These are phyloP conservation scores for Porphyrellus cyaneotinctus DNA, from an alignment of 768 basidiomycete species.

Conservation along the genomic window DNA sequence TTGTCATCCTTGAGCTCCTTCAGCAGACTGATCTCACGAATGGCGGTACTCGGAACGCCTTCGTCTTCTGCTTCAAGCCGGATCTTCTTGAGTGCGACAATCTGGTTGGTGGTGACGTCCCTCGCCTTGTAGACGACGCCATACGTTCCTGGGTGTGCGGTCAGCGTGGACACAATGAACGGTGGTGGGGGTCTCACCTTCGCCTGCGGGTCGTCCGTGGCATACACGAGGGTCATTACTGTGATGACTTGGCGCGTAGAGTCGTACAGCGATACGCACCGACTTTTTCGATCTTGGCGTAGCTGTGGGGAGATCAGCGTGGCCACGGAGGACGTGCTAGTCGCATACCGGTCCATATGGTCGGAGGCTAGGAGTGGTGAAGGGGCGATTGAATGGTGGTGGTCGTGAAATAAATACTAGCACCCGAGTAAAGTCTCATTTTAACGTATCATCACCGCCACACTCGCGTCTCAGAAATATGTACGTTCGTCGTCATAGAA, in stretches of 20 bases:
- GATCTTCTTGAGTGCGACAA: constrained; percentile 99
- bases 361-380: constrained; percentile 1
- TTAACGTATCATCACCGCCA: constrained; percentile 12
- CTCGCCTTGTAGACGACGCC: constrained; percentile 98
- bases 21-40: constrained; percentile 94
- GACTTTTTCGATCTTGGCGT: constrained; percentile 97
- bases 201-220: constrained; percentile 33
- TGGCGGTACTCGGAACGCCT: constrained; percentile 96
- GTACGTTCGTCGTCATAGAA: constrained; percentile 14
- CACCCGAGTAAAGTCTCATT: not conserved
- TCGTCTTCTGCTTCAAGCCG: constrained; percentile 97
- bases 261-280: constrained; percentile 56
- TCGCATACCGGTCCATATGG: constrained; percentile 34
- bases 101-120: constrained; percentile 69
- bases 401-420: constrained; percentile 15
- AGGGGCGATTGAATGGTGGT: constrained; percentile 5
- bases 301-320: constrained; percentile 49
- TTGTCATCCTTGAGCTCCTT: constrained; percentile 97
- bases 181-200: constrained; percentile 31
- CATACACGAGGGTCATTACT: constrained; percentile 15
- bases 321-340: constrained; percentile 4
- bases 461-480: constrained; percentile 4
- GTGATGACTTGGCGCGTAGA: not conserved
- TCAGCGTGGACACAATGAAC: not conserved
- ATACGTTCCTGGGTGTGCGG: constrained; percentile 71